phyloP scores from a whole-genome alignment of 176 grass and related monocot genomes.

The Dactylis glomerata region DNA sequence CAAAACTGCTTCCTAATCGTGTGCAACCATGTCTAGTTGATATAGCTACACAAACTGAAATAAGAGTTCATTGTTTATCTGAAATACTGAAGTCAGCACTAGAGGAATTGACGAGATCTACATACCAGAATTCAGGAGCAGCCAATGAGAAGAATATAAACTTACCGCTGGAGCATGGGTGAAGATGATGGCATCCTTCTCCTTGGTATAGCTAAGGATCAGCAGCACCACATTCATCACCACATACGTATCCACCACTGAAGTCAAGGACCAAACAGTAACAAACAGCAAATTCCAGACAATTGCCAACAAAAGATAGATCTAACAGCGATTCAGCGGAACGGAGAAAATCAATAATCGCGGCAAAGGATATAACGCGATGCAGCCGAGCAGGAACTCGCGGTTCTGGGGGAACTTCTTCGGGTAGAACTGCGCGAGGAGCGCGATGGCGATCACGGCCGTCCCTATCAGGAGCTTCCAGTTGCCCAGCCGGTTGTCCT shows the following conservation, averaged over 20 bases:
- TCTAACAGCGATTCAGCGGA: conserved; percentile 26
- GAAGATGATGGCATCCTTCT: conserved; percentile 97
- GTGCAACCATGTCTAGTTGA: not conserved
- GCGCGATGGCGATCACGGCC: conserved; percentile 76
- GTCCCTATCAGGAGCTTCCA: conserved; percentile 72
- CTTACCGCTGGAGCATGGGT: conserved; percentile 79
- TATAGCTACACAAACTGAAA: not conserved
- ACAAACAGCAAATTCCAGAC: conserved; percentile 11
- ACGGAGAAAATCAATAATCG: not conserved
- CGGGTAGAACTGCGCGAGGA: conserved; percentile 93
- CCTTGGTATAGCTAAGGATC: conserved; percentile 92
- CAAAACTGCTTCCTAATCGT: not conserved
- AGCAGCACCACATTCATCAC: conserved; percentile 73
- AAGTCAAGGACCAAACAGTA: conserved; percentile 52
- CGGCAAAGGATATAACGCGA: conserved; percentile 83
- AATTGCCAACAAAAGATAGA: not conserved
- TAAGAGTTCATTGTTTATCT: not conserved
- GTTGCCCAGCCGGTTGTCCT: conserved; percentile 88
- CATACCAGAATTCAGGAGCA: conserved; percentile 5
- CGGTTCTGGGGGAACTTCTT: conserved; percentile 98
- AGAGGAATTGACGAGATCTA: not conserved
- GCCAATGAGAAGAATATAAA: not conserved
- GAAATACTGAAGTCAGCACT: not conserved
- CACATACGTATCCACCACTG: conserved; percentile 61
- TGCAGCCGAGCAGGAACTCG: conserved; percentile 83